Percentiles rank a stretch among this genome's conserved stretches.
Conservation (phyloP, 768 basidiomycete species). For the Agrocybe pediades region DNA sequence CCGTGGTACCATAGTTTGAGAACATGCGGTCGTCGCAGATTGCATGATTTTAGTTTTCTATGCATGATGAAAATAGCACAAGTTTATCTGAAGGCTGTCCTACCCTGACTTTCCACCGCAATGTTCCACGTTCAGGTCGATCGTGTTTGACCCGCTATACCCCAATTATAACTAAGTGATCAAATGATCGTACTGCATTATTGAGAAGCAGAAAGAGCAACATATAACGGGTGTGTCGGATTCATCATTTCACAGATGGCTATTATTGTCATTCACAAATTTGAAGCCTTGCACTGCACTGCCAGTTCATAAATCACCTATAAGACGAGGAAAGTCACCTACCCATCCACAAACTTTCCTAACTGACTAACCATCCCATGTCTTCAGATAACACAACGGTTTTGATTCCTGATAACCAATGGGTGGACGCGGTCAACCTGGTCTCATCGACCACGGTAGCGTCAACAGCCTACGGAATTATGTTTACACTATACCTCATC, state of each 20-base stretch:
- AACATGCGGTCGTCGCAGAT: no score
- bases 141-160: neutral
- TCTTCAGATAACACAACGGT: conserved; percentile 4
- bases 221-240: no score
- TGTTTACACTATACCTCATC: conserved; percentile 11
- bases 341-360: neutral
- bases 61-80: neutral
- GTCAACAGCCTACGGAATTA: conserved; percentile 10
- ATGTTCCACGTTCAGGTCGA: no score
- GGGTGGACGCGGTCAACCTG: conserved; percentile 6
- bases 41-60: neutral
- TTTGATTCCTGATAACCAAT: conserved; percentile 1
- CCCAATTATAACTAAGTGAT: no score
- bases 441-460: conserved; percentile 10
- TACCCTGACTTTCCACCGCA: no score
- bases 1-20: no score
- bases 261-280: no score
- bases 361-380: neutral
- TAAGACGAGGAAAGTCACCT: neutral
- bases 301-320: neutral
- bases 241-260: no score
- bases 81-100: no score
- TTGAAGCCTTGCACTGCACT: no score
- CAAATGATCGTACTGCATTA: no score
- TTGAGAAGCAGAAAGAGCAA: no score